These are phyloP conservation scores for Kwoniella heveanensis DNA, from an alignment of 768 basidiomycete species.

Conservation along the genomic window DNA sequence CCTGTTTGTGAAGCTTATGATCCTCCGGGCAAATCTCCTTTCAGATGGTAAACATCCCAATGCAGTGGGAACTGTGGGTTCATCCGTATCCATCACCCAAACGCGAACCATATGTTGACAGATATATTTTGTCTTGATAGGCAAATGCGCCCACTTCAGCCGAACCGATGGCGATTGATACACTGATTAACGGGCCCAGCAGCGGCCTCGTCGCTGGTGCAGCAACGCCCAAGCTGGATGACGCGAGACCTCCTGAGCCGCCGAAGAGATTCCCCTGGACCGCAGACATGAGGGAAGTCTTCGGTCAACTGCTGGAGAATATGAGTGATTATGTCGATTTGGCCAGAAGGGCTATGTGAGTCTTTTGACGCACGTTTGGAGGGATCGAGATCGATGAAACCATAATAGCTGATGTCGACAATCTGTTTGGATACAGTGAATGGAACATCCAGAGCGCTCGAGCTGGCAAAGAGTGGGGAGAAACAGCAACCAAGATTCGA, in stretches of 20 bases:
- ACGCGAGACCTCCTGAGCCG: slow-evolving; percentile 34
- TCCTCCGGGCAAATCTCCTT: neutral
- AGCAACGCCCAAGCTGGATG: slow-evolving; percentile 14
- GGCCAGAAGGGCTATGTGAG: slow-evolving; percentile 29
- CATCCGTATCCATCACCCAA: neutral
- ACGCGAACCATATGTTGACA: neutral
- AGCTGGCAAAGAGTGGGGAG: slow-evolving; percentile 27
- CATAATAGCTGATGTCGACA: no score
- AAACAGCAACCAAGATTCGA: slow-evolving; percentile 14
- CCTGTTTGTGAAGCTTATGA: neutral
- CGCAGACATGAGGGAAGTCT: slow-evolving; percentile 37
- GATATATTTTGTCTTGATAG: neutral
- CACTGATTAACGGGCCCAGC: slow-evolving; percentile 7
- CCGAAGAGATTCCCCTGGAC: slow-evolving; percentile 39
- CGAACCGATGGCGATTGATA: slow-evolving; percentile 20
- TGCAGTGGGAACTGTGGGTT: slow-evolving; percentile 4
- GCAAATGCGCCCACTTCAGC: neutral
- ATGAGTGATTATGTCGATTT: slow-evolving; percentile 32
- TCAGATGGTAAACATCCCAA: slow-evolving; percentile 20
- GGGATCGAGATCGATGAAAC: no score
- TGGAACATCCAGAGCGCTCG: slow-evolving; percentile 19
- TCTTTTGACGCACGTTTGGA: neutral
- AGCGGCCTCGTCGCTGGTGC: neutral
- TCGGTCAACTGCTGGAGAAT: slow-evolving; percentile 41
- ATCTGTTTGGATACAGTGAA: slow-evolving; percentile 3